Evolutionary conservation across 2,329 filamentous ascomycete species (phyloP), one percentile per base, ranked within the genome.

Genomic region (Colletotrichum melonis): DNA sequence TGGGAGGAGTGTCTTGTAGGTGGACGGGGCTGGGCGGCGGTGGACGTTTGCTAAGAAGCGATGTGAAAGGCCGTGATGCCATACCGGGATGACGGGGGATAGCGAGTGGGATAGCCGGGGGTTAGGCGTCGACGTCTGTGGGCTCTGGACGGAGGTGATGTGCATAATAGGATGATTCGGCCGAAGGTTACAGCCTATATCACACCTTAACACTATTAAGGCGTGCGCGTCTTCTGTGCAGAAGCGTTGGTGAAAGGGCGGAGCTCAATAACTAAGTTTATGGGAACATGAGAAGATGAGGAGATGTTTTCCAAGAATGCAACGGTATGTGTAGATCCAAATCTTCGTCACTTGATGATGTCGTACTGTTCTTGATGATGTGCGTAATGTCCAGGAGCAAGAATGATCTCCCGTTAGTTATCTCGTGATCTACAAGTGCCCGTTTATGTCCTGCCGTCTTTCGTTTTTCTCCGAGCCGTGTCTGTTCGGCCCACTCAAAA

Each of bases 261-360:
- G 71, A 71, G 71, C 56, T 52, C 56, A 62, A 62, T 49, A 58
- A 71, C 32, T 32, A 38, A 52, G 71, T 58, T 70, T 38, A 71
- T 73, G 60, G 62, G n/a, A 66, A 49, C 19, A 35, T 35, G 52
- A 59, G 35, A 57, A 62, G 24, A 35, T 26, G 56, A 62, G 59
- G 56, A 35, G 24, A 46, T 38, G 56, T 30, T 11, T 19, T 52
- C 28, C 19, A n/a, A 46, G 56, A 52, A 71, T 54, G 30, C 62
- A 70, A 66, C 67, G 24, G 30, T 56, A 57, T n/a, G 26, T 55
- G 49, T 38, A 65, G 60, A 65, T 62, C 46, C 35, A 52, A 65
- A 56, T 49, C 26, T 19, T 32, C 12, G 59, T 4, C 5, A 60
- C 35, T 42, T 19, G 42, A 70, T 26, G 19, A 32, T 46, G 56